Conservation (phyloP, 2,329 filamentous ascomycete genomes). For the Amylocarpus encephaloides region DNA sequence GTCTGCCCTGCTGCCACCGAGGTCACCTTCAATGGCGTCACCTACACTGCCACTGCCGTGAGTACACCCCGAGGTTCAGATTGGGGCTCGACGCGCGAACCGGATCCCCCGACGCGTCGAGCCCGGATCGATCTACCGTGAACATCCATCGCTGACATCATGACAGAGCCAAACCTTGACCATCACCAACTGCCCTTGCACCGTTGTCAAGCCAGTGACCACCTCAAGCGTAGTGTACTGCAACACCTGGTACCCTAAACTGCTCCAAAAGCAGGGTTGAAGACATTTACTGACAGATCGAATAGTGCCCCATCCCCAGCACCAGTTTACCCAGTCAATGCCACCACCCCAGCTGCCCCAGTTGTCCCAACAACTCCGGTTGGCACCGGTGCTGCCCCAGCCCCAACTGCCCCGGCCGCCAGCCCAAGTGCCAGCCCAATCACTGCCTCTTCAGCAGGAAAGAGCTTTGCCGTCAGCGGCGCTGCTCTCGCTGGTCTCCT, state of each 20-base stretch:
- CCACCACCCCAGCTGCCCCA: slow-evolving; percentile 19
- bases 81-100: not conserved
- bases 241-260: slow-evolving; percentile 44
- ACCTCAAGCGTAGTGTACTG: slow-evolving; percentile 34
- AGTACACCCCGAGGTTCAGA: slow-evolving; percentile 9
- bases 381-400: slow-evolving; percentile 18
- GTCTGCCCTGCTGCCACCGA: slow-evolving; percentile 47
- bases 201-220: slow-evolving; percentile 26
- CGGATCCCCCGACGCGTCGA: not conserved
- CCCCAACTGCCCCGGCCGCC: slow-evolving; percentile 21
- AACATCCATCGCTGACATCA: slow-evolving; percentile 11
- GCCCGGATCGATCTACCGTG: not conserved
- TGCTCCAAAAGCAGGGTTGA: slow-evolving; percentile 17
- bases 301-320: slow-evolving; percentile 18
- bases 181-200: slow-evolving; percentile 30
- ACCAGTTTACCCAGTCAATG: slow-evolving; percentile 18
- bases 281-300: slow-evolving; percentile 15
- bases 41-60: slow-evolving; percentile 46
- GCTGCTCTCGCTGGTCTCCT: slow-evolving; percentile 55
- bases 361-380: slow-evolving; percentile 16
- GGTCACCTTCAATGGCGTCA: slow-evolving; percentile 39
- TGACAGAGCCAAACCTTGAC: slow-evolving; percentile 25
- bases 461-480: slow-evolving; percentile 49
- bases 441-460: slow-evolving; percentile 50
- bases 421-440: slow-evolving; percentile 35